Base-by-base conservation (phyloP, 1,139 yeast genomes). In the Suhomyces kunorum region DNA sequence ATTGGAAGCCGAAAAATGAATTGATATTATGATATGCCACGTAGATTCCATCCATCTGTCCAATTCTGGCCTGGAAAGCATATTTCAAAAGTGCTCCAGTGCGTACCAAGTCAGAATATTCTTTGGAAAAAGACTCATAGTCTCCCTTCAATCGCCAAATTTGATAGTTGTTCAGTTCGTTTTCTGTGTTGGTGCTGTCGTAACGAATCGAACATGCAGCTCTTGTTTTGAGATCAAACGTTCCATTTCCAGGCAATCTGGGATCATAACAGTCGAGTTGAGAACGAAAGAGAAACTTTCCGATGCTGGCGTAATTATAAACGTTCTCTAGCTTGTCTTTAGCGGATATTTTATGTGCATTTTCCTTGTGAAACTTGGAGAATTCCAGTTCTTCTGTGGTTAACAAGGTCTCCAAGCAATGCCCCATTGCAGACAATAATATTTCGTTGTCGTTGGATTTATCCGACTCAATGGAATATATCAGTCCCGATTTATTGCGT, bases 11-110 rank as follows among this genome's bases (percentile, higher is more conserved):
- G 61, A 92, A 87, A 55, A 90, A 78, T 32, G 81, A 71, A 30
- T 79, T 74, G 40, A 89, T 75, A 58, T 89, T 92, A 63, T 92
- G 98, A 58, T 84, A 92, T 0, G 96, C 96, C 17, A 92, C 72
- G 51, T 87, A 89, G 5, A 92, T 88, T 6, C 98, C 98, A 61
- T 90, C 97, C 98, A 92, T 92, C 53, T 86, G 82, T 1, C 98
- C 98, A 34, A 92, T 86, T 46, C 97, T 73, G 0, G 97, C 98
- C 59, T 92, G 98, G 48, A 90, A 71, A 9, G 87, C 76, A 56
- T 90, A 92, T 61, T 92, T 92, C 51, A 92, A 66, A 63, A 92
- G 63, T 0, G 94, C 84, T 1, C 75, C 76, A 1, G 92, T 78
- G 43, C 87, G 68, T 11, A 85, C 77, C 51, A 92, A 72, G 55